phyloP scores from a whole-genome alignment of 805 yeast species.

The Sugiyamaella chiloensis region DNA sequence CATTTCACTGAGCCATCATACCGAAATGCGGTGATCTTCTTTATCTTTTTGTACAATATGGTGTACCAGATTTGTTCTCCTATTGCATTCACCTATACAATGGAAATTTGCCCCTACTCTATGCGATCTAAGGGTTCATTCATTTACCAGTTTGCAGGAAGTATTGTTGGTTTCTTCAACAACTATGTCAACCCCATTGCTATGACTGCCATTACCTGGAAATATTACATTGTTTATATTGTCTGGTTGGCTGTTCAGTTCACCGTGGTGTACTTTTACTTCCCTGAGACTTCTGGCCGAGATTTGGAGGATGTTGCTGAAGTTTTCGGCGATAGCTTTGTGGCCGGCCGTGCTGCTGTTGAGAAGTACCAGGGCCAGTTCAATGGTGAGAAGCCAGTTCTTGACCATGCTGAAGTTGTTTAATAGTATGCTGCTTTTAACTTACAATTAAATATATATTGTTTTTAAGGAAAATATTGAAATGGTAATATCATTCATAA shows the following conservation, averaged over 20 bases:
- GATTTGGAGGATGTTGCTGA: conserved; percentile 44
- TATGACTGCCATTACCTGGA: conserved; percentile 42
- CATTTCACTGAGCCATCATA: conserved; percentile 39
- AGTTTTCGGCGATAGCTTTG: conserved; percentile 38
- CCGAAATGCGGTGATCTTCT: conserved; percentile 46
- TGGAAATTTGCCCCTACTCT: conserved; percentile 28
- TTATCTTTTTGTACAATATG: conserved; percentile 42
- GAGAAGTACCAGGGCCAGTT: conserved; percentile 10
- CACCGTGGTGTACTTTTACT: conserved; percentile 34
- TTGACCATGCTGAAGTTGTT: conserved; percentile 8
- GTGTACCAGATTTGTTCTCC: conserved; percentile 19
- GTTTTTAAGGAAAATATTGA: too few relatives aligned
- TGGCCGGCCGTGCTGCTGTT: conserved; percentile 5
- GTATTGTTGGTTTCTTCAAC: conserved; percentile 28
- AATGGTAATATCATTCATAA: too few relatives aligned
- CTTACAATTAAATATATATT: neutral
- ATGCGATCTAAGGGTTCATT: conserved; percentile 44
- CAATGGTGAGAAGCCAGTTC: conserved; percentile 5
- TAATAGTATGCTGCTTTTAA: neutral
- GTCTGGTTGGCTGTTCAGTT: conserved; percentile 29
- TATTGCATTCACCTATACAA: conserved; percentile 21
- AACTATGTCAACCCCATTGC: conserved; percentile 40
- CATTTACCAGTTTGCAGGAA: conserved; percentile 26
- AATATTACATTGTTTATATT: conserved; percentile 41
- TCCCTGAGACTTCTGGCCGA: conserved; percentile 43